Percentiles rank a stretch among this genome's conserved stretches.
phyloP scores from a whole-genome alignment of 176 grass and related monocot species.

The Zoysia pacifica region DNA sequence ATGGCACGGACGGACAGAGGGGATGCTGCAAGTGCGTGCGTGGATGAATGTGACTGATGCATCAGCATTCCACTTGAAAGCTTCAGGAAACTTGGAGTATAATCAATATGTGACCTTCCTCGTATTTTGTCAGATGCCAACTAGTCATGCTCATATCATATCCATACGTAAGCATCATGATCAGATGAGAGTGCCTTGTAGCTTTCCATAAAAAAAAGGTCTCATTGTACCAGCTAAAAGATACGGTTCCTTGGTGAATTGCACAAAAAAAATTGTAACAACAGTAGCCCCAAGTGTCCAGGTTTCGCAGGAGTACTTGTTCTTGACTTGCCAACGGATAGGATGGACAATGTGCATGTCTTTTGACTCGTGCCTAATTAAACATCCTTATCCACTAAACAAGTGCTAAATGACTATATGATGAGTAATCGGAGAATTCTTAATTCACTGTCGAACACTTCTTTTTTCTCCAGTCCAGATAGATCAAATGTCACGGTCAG shows the following conservation, averaged over 20 bases:
- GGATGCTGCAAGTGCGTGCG: background rate
- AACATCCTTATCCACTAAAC: background rate
- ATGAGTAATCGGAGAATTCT: too few relatives aligned
- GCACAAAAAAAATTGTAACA: background rate
- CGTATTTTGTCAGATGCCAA: background rate
- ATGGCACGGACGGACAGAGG: background rate
- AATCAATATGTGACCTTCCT: background rate
- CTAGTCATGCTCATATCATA: background rate
- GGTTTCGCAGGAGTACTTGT: background rate
- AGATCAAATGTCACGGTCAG: too few relatives aligned
- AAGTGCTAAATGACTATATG: background rate
- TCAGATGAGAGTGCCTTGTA: background rate
- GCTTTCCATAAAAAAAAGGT: too few relatives aligned
- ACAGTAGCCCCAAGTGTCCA: background rate
- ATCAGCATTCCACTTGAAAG: background rate
- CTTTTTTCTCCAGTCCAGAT: too few relatives aligned
- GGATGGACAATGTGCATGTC: background rate
- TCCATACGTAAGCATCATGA: background rate
- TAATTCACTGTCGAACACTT: too few relatives aligned
- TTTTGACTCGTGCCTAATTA: background rate
- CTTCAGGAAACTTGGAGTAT: background rate
- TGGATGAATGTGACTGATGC: background rate
- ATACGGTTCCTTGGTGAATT: background rate
- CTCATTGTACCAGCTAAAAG: too few relatives aligned
- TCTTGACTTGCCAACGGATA: background rate